Percentiles rank a stretch among this genome's conserved stretches.
Evolutionary conservation across 495 filamentous ascomycete species (phyloP).

Genomic region (Daldinia grandis): DNA sequence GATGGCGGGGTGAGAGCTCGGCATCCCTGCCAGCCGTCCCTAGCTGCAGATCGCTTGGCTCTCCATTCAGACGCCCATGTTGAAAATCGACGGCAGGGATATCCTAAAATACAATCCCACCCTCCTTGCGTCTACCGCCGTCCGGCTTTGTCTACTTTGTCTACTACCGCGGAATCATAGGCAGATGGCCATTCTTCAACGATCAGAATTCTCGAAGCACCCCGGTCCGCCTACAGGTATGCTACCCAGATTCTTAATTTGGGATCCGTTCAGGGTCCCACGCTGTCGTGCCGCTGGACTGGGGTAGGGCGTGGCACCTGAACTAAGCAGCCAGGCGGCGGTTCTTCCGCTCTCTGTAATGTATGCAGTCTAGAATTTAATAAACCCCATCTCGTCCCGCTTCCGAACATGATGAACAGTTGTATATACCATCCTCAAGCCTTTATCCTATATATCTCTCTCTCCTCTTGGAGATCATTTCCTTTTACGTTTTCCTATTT

Average conservation of each 20-base stretch:
- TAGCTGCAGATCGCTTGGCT: conserved; percentile 44
- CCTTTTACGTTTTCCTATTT: conserved; percentile 50
- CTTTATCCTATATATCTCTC: conserved; percentile 36
- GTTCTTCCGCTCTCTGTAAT: conserved; percentile 10
- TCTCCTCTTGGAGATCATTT: conserved; percentile 42
- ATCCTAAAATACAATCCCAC: conserved; percentile 30
- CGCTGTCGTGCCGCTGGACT: conserved; percentile 41
- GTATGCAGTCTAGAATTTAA: conserved; percentile 25
- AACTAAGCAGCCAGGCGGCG: conserved; percentile 19
- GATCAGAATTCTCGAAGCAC: conserved; percentile 6
- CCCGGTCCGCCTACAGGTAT: conserved; percentile 14
- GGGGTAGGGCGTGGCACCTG: conserved; percentile 38
- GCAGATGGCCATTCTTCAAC: conserved; percentile 31
- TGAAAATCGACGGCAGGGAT: conserved; percentile 32
- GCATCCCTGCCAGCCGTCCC: conserved; percentile 30
- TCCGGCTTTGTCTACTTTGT: conserved; percentile 12
- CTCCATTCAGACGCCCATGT: conserved; percentile 40
- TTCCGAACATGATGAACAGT: conserved; percentile 24
- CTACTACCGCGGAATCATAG: conserved; percentile 32
- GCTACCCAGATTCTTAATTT: conserved; percentile 30
- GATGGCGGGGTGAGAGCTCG: conserved; percentile 23
- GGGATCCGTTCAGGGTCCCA: conserved; percentile 29
- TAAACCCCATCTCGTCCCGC: conserved; percentile 38
- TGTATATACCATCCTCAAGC: conserved; percentile 44
- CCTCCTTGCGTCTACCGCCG: conserved; percentile 36